Base-by-base conservation (phyloP, 2,329 filamentous ascomycete species). In the Claviceps purpurea region DNA sequence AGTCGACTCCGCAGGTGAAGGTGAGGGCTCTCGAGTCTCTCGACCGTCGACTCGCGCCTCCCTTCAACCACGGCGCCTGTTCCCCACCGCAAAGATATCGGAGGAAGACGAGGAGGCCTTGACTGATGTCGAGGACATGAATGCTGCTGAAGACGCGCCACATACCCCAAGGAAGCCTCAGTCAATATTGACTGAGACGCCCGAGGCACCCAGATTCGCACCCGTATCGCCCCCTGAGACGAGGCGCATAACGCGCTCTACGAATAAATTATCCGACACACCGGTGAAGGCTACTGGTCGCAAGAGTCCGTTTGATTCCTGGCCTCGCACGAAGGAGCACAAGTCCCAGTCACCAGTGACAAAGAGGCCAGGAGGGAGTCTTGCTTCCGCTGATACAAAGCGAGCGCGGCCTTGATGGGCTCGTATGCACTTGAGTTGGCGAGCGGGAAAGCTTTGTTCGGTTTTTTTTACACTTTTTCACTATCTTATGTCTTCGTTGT, bases 51-150 rank as follows among this genome's bases (percentile, higher is more conserved):
- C 82, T 24, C 81, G 84, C 53, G 82, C 83, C n/a, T 73, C 77
- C 1, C 74, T 89, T 63, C 84, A 85, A 66, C 85, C 85, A 14
- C 80, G 84, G 38, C 76, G 88, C 8, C 75, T 90, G 7, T 90
- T 88, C 68, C 79, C 81, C 4, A 67, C 70, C 42, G 71, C 70
- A 56, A 73, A 73, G 57, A 70, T 63, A 59, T 67, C 61, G 59
- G 67, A 70, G 30, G 65, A 72, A 1, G 75, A 81, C 50, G 79
- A 82, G 50, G 81, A 86, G 61, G 77, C 77, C 5, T 64, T 68
- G 53, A 79, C 79, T 39, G 75, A 83, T 59, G 72, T 81, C 43
- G 79, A 82, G 58, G 79, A 68, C 40, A 66, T 62, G 43, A 71
- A 73, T 57, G 39, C 52, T 51, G 30, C 38, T 18, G 64, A 59